These are phyloP conservation scores for Candida oleophila DNA, from an alignment of 805 yeast species.

Conservation along the genomic window DNA sequence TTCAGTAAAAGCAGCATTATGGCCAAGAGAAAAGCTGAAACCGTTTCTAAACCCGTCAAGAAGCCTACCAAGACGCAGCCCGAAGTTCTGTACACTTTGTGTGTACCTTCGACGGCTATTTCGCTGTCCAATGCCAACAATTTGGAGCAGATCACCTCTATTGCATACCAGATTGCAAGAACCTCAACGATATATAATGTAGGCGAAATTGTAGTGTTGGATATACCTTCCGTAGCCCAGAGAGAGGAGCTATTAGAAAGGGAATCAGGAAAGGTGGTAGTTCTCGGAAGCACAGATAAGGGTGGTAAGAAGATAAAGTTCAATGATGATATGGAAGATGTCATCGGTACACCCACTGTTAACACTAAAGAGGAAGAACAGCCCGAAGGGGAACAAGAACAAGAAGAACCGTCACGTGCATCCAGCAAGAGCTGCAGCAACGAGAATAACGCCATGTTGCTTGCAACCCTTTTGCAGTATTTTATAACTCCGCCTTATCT, in stretches of 20 bases:
- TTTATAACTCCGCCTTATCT: conserved; percentile 85
- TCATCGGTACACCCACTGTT: conserved; percentile 12
- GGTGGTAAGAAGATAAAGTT: conserved; percentile 33
- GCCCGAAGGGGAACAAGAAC: conserved; percentile 10
- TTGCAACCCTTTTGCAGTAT: conserved; percentile 72
- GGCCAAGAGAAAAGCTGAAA: conserved; percentile 26
- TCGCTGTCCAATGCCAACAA: conserved; percentile 54
- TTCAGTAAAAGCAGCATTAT: conserved; percentile 5
- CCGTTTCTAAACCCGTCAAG: conserved; percentile 21
- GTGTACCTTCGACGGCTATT: conserved; percentile 72
- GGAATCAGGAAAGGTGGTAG: conserved; percentile 21
- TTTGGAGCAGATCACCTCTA: conserved; percentile 69
- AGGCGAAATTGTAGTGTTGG: conserved; percentile 71
- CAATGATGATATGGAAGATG: conserved; percentile 28
- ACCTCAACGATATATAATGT: conserved; percentile 69
- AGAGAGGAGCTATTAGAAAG: conserved; percentile 15
- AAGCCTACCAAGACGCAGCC: conserved; percentile 27
- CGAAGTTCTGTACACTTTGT: conserved; percentile 49
- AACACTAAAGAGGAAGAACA: conserved; percentile 16
- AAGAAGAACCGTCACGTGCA: conserved; percentile 10
- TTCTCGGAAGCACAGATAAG: conserved; percentile 18
- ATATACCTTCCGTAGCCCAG: conserved; percentile 37
- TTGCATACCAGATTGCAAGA: conserved; percentile 77
- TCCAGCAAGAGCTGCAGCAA: neutral
- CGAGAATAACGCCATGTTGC: conserved; percentile 42